Evolutionary conservation across 176 grass and related monocot species (phyloP).

Genomic region (Rhynchospora tenuis): DNA sequence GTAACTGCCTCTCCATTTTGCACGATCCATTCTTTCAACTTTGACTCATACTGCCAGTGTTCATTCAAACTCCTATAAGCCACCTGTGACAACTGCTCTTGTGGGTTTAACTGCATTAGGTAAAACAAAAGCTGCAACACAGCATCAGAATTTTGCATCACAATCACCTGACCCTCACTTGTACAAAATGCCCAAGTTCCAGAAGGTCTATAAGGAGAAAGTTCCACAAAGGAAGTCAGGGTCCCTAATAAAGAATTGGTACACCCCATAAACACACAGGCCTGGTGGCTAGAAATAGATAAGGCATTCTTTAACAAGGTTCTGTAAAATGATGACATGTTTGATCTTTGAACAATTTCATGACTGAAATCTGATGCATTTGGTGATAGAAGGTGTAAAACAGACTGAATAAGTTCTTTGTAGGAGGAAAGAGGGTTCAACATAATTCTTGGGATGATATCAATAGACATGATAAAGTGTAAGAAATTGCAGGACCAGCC

Average conservation of each 20-base stretch:
- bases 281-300: conserved; percentile 74
- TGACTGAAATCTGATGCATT: conserved; percentile 45
- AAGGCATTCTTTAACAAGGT: conserved; percentile 58
- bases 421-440: conserved; percentile 53
- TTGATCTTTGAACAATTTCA: conserved; percentile 29
- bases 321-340: conserved; percentile 48
- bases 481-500: conserved; percentile 79
- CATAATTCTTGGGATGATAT: conserved; percentile 72
- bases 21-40: conserved; percentile 36
- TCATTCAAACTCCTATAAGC: conserved; percentile 65
- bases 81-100: conserved; percentile 54
- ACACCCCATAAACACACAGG: conserved; percentile 92
- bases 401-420: conserved; percentile 59
- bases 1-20: conserved; percentile 46
- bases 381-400: conserved; percentile 59
- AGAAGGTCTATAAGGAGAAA: conserved; percentile 83
- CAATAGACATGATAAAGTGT: conserved; percentile 64
- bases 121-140: conserved; percentile 86
- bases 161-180: conserved; percentile 40
- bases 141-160: conserved; percentile 67
- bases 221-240: conserved; percentile 71
- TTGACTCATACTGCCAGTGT: conserved; percentile 72
- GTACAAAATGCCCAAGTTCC: conserved; percentile 66
- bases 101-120: conserved; percentile 60
- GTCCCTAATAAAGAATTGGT: conserved; percentile 68